Percentiles rank a stretch among this genome's conserved stretches.
Conservation (phyloP, 164 flowering plant species). For the Berberis thunbergii region DNA sequence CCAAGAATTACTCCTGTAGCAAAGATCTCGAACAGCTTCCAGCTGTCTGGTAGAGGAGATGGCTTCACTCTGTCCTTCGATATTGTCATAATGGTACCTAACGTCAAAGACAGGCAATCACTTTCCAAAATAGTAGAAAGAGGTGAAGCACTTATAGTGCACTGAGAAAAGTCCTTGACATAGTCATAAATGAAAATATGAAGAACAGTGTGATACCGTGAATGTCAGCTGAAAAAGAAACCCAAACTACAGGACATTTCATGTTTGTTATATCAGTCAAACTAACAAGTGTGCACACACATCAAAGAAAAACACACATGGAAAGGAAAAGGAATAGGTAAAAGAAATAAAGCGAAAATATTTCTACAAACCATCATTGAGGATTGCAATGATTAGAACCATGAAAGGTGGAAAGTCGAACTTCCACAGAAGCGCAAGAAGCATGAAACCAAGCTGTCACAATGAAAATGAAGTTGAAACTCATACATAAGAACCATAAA, state of each 20-base stretch:
- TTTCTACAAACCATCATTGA: slow-evolving; percentile 61
- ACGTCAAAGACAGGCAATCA: slow-evolving; percentile 7
- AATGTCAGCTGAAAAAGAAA: no score
- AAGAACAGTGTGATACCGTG: no score
- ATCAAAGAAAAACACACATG: background rate
- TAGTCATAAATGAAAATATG: no score
- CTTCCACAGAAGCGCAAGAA: slow-evolving; percentile 77
- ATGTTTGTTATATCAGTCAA: no score
- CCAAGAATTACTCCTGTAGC: slow-evolving; percentile 83
- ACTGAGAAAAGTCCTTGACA: no score
- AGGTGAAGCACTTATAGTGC: background rate
- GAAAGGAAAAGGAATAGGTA: no score
- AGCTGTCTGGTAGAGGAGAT: slow-evolving; percentile 81
- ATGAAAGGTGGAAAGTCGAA: slow-evolving; percentile 95
- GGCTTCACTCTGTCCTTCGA: slow-evolving; percentile 92
- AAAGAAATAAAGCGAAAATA: no score
- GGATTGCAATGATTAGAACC: slow-evolving; percentile 89
- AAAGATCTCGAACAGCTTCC: slow-evolving; percentile 87
- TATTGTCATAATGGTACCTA: slow-evolving; percentile 96
- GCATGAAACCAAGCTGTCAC: slow-evolving; percentile 81
- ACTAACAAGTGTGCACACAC: background rate
- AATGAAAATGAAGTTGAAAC: slow-evolving; percentile 8
- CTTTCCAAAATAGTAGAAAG: background rate
- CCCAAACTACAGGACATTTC: background rate
- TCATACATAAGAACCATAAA: background rate